Evolutionary conservation across 495 filamentous ascomycete species (phyloP), one percentile per base, ranked within the genome.

Genomic region (Hyaloscypha variabilis): DNA sequence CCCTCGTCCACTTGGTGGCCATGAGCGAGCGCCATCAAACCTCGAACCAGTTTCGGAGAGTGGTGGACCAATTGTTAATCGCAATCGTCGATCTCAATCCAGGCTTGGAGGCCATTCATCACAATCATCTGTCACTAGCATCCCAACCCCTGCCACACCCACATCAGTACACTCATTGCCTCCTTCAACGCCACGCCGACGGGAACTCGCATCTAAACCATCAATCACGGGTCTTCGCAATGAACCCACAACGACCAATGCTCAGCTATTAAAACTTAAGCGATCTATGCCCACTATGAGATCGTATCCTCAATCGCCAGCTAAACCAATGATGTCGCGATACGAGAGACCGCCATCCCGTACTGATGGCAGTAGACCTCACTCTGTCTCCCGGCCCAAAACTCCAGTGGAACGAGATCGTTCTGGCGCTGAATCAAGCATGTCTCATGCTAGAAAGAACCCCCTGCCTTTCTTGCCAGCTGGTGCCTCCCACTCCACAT

Each of bases 1-100:
- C 65, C 87, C 90, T 55, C 84, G 89, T 60, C 86, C 84, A 67
- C 86, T 82, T 70, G 81, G 81, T 64, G 84, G 87, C 73, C 83
- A 85, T 64, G 85, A 85, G 62, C 79, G 85, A 53, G 83, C 87
- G 39, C 87, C 91, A 52, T 90, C 92, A n/a, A 89, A 87, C 2
- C 82, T 99, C 11, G 95, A 97, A 67, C 94, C 94, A 31, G 93
- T 98, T 2, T 97, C 91, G 46, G 96, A 98, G 76, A 91, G 88
- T 62, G 94, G 93, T 62, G 92, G 87, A 28, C 87, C 90, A 30
- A 82, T 90, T 65, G 80, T 79, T 23, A 78, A 78, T 53, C 69
- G 75, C 19, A 72, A 77, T 42, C 77, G 85, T 31, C 81, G 87
- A 66, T 83, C 89, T 31, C 83, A 86, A 61, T 91, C 89, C 6